phyloP scores from a whole-genome alignment of 768 basidiomycete genomes.

The Trametes maxima region DNA sequence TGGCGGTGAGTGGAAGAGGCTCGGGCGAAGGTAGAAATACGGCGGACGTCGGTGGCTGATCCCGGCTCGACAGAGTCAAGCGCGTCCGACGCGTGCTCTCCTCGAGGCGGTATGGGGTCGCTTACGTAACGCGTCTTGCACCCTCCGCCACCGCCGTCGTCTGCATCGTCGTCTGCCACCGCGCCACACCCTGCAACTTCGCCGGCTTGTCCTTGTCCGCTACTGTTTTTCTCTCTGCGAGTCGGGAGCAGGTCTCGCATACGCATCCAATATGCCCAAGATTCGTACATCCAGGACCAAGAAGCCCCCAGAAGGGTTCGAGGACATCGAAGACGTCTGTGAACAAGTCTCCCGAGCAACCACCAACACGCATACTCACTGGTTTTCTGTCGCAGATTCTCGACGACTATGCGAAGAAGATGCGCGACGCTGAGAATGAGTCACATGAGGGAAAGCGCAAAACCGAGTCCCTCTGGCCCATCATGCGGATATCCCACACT shows the following conservation, averaged over 20 bases:
- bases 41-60: slow-evolving; percentile 16
- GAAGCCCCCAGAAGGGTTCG: slow-evolving; percentile 92
- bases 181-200: slow-evolving; percentile 1
- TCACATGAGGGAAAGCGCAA: slow-evolving; percentile 98
- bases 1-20: slow-evolving; percentile 1
- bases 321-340: slow-evolving; percentile 84
- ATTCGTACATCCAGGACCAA: slow-evolving; percentile 93
- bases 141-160: slow-evolving; percentile 4
- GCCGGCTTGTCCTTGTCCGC: neutral
- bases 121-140: slow-evolving; percentile 24
- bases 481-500: slow-evolving; percentile 97
- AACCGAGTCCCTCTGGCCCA: slow-evolving; percentile 89
- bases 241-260: no score
- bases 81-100: slow-evolving; percentile 26
- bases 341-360: neutral
- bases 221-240: no score
- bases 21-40: slow-evolving; percentile 18
- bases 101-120: slow-evolving; percentile 20
- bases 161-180: neutral
- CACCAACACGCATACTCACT: neutral
- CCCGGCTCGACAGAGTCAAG: slow-evolving; percentile 12
- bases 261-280: slow-evolving; percentile 70
- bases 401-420: slow-evolving; percentile 98
- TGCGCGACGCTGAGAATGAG: slow-evolving; percentile 99
- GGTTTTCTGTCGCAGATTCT: slow-evolving; percentile 61